Conservation (phyloP, 805 yeast genomes). For the Pichia manshurica region DNA sequence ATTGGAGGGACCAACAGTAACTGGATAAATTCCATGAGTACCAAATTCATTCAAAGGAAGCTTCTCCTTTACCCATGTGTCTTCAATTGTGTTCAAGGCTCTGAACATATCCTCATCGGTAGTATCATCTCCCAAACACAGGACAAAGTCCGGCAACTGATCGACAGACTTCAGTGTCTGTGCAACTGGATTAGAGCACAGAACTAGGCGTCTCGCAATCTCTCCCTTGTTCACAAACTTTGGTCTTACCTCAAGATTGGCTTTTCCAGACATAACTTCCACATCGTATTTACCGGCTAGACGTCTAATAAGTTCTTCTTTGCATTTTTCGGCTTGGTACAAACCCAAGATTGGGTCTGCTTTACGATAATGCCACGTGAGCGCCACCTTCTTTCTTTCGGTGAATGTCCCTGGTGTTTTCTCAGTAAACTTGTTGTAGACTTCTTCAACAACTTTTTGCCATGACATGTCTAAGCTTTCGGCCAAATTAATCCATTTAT, state of each 20-base stretch:
- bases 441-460: constrained; percentile 76
- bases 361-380: constrained; percentile 96
- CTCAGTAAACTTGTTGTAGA: constrained; percentile 71
- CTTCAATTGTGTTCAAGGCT: constrained; percentile 61
- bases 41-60: constrained; percentile 42
- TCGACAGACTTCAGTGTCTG: constrained; percentile 23
- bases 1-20: constrained; percentile 89
- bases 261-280: constrained; percentile 96
- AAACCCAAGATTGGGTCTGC: constrained; percentile 91
- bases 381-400: constrained; percentile 86
- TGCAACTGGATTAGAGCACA: constrained; percentile 52
- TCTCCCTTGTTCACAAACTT: constrained; percentile 94
- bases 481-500: constrained; percentile 79
- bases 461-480: constrained; percentile 86
- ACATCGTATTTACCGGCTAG: constrained; percentile 61
- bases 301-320: constrained; percentile 53
- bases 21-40: constrained; percentile 67
- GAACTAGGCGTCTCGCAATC: constrained; percentile 75
- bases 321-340: constrained; percentile 74
- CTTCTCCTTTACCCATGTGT: constrained; percentile 40
- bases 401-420: constrained; percentile 86
- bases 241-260: constrained; percentile 96
- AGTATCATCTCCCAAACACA: constrained; percentile 92
- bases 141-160: constrained; percentile 70
- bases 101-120: constrained; percentile 98